phyloP scores from a whole-genome alignment of 129 eudicot species.

The Lactuca saligna region DNA sequence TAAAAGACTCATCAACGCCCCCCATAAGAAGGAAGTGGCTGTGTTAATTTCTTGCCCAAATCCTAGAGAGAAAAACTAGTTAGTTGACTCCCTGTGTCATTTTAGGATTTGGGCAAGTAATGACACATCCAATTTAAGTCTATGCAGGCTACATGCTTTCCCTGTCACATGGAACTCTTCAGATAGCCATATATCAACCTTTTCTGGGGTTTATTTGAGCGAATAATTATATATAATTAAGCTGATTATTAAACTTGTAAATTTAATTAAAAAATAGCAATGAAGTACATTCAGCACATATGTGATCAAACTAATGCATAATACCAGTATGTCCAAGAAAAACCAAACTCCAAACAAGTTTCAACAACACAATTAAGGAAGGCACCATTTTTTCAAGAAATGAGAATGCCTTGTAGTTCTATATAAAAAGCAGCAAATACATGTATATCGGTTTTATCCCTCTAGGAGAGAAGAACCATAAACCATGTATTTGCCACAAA shows the following conservation, averaged over 20 bases:
- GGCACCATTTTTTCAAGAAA: not conserved
- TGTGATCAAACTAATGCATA: not conserved
- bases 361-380: not conserved
- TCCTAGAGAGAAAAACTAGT: too few species aligned
- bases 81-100: too few species aligned
- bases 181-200: too few species aligned
- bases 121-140: too few species aligned
- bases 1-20: not conserved
- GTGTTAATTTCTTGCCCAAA: too few species aligned
- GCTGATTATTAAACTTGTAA: too few species aligned
- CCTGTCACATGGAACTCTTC: too few species aligned
- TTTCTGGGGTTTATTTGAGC: too few species aligned
- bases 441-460: not conserved
- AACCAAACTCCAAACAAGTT: not conserved
- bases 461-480: not conserved
- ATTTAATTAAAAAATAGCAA: not conserved
- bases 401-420: not conserved
- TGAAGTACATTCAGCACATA: too few species aligned
- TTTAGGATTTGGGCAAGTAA: too few species aligned
- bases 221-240: too few species aligned
- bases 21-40: not conserved
- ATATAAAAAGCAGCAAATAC: not conserved
- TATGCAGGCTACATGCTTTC: too few species aligned
- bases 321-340: not conserved
- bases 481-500: not conserved